A percentile compares a stretch with the other conserved stretches of the same genome.
Evolutionary conservation across 129 eudicot species (phyloP).

Genomic region (Artemisia annua): DNA sequence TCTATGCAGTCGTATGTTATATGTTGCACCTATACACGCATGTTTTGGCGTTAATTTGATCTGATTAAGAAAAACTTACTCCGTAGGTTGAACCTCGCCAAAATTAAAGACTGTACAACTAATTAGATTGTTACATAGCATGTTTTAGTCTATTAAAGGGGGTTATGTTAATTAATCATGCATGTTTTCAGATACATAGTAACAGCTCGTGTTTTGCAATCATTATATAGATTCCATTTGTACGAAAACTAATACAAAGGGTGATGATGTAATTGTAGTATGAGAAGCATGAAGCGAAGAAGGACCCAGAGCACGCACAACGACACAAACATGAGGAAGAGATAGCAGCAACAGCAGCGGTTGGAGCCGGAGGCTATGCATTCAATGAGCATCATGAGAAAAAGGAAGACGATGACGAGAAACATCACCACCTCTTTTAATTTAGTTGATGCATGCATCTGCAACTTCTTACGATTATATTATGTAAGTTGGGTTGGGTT

Average conservation of each 20-base stretch:
- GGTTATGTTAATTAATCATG: too few species aligned
- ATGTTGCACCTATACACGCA: not conserved
- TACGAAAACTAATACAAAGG: too few species aligned
- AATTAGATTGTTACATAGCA: too few species aligned
- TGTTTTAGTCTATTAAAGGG: too few species aligned
- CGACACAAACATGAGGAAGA: conserved; percentile 60
- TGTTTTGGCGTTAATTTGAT: not conserved
- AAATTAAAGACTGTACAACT: too few species aligned
- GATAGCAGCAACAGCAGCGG: conserved; percentile 47
- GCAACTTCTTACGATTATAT: not conserved
- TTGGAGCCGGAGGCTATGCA: conserved; percentile 54
- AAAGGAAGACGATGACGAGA: conserved; percentile 41
- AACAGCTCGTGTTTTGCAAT: too few species aligned
- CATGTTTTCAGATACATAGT: too few species aligned
- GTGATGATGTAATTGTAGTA: conserved; percentile 25
- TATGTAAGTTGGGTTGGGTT: too few species aligned
- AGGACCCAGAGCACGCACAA: conserved; percentile 58
- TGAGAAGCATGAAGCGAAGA: conserved; percentile 58
- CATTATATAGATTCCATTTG: too few species aligned
- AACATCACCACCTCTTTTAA: conserved; percentile 48
- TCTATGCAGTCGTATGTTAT: conserved; percentile 39
- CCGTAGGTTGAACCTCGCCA: too few species aligned
- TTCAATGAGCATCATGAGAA: conserved; percentile 61
- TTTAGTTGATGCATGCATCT: conserved; percentile 4
- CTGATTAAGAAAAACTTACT: too few species aligned